A percentile compares a stretch with the other conserved stretches of the same genome.
phyloP scores from a whole-genome alignment of 352 stramenopile genomes.

The Phytophthora pistaciae region DNA sequence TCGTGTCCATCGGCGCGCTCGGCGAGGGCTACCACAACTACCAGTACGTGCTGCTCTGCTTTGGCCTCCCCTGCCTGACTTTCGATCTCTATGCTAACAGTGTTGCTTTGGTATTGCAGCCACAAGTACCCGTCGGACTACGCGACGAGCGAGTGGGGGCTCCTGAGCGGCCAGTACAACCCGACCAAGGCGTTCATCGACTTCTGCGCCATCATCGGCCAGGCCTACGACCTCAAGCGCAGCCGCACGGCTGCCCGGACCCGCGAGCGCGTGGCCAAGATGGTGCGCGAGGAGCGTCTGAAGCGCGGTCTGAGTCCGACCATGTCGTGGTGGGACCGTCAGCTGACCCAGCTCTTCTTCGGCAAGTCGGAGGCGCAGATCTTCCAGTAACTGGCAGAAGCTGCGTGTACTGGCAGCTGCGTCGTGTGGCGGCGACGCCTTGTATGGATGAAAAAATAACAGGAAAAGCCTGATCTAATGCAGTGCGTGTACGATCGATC shows the following conservation, averaged over 20 bases:
- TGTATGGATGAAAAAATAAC: conserved; percentile 32
- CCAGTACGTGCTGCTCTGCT: conserved; percentile 73
- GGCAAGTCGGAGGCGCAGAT: conserved; percentile 82
- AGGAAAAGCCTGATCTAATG: conserved; percentile 25
- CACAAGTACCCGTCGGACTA: conserved; percentile 99
- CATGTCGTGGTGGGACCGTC: conserved; percentile 66
- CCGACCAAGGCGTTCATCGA: conserved; percentile 99
- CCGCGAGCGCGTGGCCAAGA: conserved; percentile 74
- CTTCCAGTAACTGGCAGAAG: conserved; percentile 51
- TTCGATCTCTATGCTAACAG: conserved; percentile 8
- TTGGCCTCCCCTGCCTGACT: not conserved
- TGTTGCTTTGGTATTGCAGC: conserved; percentile 38
- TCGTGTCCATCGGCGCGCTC: conserved; percentile 96
- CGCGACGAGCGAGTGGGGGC: conserved; percentile 97
- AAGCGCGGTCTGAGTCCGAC: conserved; percentile 57
- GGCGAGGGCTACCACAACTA: conserved; percentile 99
- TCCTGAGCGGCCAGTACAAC: conserved; percentile 97
- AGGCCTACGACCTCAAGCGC: conserved; percentile 96
- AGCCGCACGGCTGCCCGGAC: conserved; percentile 86
- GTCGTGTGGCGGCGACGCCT: not conserved
- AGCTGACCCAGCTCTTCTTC: conserved; percentile 80
- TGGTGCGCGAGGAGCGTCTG: conserved; percentile 64
- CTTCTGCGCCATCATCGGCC: conserved; percentile 89
- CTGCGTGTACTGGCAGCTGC: not conserved
- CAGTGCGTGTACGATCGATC: conserved; percentile 8